Percentiles rank a stretch among this genome's conserved stretches.
phyloP scores from a whole-genome alignment of 805 yeast genomes.

The Starmerella sirachaensis region DNA sequence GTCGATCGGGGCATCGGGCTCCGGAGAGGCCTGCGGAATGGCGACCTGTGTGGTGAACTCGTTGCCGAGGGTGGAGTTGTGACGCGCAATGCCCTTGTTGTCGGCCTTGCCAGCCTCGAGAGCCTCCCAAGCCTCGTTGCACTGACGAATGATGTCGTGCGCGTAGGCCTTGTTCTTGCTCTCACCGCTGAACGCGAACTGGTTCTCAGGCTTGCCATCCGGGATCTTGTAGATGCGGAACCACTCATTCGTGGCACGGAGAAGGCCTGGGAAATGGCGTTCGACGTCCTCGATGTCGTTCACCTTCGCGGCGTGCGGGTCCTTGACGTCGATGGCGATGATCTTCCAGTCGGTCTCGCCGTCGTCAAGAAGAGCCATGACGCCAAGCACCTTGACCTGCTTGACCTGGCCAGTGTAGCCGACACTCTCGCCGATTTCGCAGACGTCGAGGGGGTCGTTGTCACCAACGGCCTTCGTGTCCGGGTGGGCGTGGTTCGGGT shows the following conservation, averaged over 20 bases:
- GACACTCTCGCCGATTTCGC: conserved; percentile 67
- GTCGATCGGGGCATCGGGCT: conserved; percentile 88
- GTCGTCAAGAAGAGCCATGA: conserved; percentile 90
- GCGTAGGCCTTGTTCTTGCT: conserved; percentile 82
- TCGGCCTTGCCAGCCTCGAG: conserved; percentile 56
- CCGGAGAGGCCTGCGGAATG: conserved; percentile 59
- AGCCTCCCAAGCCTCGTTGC: conserved; percentile 71
- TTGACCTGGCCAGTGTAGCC: conserved; percentile 57
- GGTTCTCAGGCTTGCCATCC: conserved; percentile 94
- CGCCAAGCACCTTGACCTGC: conserved; percentile 85
- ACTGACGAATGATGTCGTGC: conserved; percentile 68
- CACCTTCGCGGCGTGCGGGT: conserved; percentile 78
- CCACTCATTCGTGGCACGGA: conserved; percentile 95
- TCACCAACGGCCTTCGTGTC: conserved; percentile 58
- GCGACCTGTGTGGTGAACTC: conserved; percentile 26
- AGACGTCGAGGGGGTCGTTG: conserved; percentile 88
- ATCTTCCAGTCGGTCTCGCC: conserved; percentile 98
- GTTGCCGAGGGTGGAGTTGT: conserved; percentile 58
- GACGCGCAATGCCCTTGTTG: conserved; percentile 56
- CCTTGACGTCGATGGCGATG: conserved; percentile 75
- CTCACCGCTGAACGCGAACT: conserved; percentile 93
- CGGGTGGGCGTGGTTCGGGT: conserved; percentile 48
- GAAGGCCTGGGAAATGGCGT: conserved; percentile 77
- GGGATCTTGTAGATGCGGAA: conserved; percentile 96
- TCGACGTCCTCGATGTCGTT: conserved; percentile 87